Evolutionary conservation across 768 basidiomycete species (phyloP).

Genomic region (Kwoniella dejecticola): DNA sequence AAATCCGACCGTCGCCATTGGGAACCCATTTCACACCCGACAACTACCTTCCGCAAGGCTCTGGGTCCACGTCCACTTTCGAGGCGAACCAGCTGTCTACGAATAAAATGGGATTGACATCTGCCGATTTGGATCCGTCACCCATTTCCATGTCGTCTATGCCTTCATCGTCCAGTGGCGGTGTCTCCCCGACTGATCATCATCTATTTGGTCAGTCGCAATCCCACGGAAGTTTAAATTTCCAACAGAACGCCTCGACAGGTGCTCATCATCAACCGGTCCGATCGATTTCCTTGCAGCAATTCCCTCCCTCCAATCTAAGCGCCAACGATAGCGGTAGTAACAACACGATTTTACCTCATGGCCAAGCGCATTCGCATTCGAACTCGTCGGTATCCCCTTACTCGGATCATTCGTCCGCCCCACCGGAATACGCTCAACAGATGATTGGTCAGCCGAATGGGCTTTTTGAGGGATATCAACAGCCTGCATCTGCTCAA

Average conservation of each 20-base stretch:
- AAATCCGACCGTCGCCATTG: slow-evolving; percentile 25
- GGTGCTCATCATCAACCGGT: slow-evolving; percentile 8
- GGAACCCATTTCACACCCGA: slow-evolving; percentile 20
- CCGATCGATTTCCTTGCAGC: slow-evolving; percentile 6
- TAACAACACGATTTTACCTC: neutral
- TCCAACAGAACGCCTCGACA: neutral
- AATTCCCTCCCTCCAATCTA: slow-evolving; percentile 5
- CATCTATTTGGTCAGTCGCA: neutral
- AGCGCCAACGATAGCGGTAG: neutral
- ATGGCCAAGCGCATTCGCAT: neutral
- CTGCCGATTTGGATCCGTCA: slow-evolving; percentile 8
- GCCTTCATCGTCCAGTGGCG: slow-evolving; percentile 5
- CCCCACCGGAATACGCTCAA: neutral
- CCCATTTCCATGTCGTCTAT: slow-evolving; percentile 11
- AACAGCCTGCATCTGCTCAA: no score
- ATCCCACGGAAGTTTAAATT: neutral
- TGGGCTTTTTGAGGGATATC: neutral
- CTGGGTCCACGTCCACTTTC: no score
- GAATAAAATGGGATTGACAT: neutral
- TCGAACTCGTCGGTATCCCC: slow-evolving; percentile 13
- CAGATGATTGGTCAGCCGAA: neutral
- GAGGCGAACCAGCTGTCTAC: neutral
- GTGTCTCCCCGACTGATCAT: slow-evolving; percentile 10
- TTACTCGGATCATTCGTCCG: slow-evolving; percentile 18
- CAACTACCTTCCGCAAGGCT: neutral